A percentile compares a stretch with the other conserved stretches of the same genome.
These are phyloP conservation scores for Neofusicoccum sp. DNA, from an alignment of 2,329 filamentous ascomycete species.

Conservation along the genomic window DNA sequence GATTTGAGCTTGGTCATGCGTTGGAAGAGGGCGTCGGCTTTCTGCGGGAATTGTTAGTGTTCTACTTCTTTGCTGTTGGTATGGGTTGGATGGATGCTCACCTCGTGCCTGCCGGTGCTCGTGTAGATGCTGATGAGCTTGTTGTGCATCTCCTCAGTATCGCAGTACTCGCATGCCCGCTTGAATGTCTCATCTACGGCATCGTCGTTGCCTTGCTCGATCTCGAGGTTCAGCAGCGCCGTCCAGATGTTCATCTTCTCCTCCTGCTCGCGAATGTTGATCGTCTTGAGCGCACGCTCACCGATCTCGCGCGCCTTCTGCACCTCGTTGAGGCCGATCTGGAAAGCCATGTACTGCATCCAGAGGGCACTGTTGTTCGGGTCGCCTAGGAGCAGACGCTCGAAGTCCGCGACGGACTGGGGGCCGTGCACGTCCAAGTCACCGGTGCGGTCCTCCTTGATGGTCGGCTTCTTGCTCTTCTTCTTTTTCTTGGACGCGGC, in stretches of 20 bases:
- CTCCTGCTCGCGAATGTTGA: slow-evolving; percentile 84
- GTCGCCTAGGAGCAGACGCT: slow-evolving; percentile 85
- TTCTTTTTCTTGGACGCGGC: slow-evolving; percentile 63
- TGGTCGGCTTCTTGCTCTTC: slow-evolving; percentile 72
- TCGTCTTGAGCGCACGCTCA: slow-evolving; percentile 84
- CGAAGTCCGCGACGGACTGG: slow-evolving; percentile 87
- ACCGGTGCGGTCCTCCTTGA: slow-evolving; percentile 86
- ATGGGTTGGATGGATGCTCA: slow-evolving; percentile 47
- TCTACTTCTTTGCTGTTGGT: slow-evolving; percentile 17
- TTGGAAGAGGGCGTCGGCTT: slow-evolving; percentile 87
- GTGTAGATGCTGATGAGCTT: slow-evolving; percentile 93
- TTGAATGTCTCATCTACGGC: slow-evolving; percentile 83
- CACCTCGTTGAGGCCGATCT: slow-evolving; percentile 86
- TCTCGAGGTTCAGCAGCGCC: slow-evolving; percentile 89
- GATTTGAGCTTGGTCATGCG: slow-evolving; percentile 79
- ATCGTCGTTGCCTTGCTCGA: slow-evolving; percentile 81
- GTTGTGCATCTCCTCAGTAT: slow-evolving; percentile 84
- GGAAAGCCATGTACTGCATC: slow-evolving; percentile 99
- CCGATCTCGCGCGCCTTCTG: slow-evolving; percentile 85
- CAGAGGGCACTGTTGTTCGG: slow-evolving; percentile 91
- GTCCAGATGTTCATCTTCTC: slow-evolving; percentile 97
- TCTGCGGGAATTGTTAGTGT: slow-evolving; percentile 51
- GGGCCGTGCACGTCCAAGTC: slow-evolving; percentile 86
- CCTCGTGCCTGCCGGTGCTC: slow-evolving; percentile 78
- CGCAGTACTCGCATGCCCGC: slow-evolving; percentile 90